Percentiles rank a stretch among this genome's conserved stretches.
phyloP scores from a whole-genome alignment of 257 asterid species.

The Fraxinus excelsior region DNA sequence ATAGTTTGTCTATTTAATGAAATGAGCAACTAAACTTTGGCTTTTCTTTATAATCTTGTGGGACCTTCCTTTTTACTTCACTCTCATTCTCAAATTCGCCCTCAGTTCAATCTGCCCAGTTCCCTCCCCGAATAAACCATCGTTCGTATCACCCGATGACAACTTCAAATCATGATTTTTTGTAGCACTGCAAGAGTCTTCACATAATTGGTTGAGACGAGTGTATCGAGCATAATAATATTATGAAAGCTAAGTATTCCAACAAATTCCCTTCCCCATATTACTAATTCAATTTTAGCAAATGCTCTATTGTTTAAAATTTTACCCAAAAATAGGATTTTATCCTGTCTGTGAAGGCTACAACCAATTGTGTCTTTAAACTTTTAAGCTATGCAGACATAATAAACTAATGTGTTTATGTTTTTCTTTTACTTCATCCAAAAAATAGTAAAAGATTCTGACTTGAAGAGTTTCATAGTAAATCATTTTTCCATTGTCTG shows the following conservation, averaged over 20 bases:
- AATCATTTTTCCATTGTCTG: not conserved
- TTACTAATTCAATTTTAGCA: not conserved
- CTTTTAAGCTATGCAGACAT: not conserved
- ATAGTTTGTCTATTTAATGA: not conserved
- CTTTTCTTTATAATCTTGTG: not conserved
- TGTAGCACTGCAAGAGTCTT: not conserved
- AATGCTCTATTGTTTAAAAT: not conserved
- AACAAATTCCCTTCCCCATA: not conserved
- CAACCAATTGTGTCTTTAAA: not conserved
- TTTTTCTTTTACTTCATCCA: not conserved
- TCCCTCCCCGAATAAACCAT: not conserved
- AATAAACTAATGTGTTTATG: not conserved
- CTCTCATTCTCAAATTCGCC: too few species aligned
- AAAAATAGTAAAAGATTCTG: not conserved
- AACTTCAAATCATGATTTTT: not conserved
- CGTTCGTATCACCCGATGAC: not conserved
- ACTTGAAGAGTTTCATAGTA: not conserved
- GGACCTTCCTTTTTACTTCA: not conserved
- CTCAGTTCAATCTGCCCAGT: not conserved
- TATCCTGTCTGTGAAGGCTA: conserved; percentile 3
- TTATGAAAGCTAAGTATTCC: not conserved
- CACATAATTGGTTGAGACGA: not conserved
- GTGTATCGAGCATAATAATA: not conserved
- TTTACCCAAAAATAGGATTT: not conserved
- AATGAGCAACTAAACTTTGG: not conserved